phyloP scores from a whole-genome alignment of 2,329 filamentous ascomycete species.

The Cladosporium cucumerinum region DNA sequence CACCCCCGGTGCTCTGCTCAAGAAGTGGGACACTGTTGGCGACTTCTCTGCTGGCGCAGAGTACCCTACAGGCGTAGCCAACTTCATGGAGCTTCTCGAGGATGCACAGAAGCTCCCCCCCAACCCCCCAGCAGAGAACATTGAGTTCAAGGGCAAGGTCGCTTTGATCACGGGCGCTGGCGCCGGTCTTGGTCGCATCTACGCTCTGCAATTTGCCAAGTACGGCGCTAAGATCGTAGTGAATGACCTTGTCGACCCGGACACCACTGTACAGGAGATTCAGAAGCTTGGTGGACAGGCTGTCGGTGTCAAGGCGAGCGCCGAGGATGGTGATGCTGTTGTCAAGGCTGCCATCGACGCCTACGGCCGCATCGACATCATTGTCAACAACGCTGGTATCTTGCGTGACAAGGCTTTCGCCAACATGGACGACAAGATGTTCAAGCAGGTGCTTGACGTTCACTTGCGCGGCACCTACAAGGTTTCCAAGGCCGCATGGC shows the following conservation, averaged over 20 bases:
- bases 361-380: constrained; percentile 88
- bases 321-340: constrained; percentile 85
- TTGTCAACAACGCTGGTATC: constrained; percentile 98
- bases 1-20: constrained; percentile 81
- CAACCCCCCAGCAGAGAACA: constrained; percentile 67
- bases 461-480: constrained; percentile 95
- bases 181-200: constrained; percentile 85
- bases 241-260: constrained; percentile 92
- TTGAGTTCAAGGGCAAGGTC: constrained; percentile 81
- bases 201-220: constrained; percentile 83
- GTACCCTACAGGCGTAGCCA: constrained; percentile 78
- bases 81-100: constrained; percentile 84
- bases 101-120: constrained; percentile 73
- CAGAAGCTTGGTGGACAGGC: constrained; percentile 85
- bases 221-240: constrained; percentile 82
- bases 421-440: constrained; percentile 95
- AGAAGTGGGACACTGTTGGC: constrained; percentile 83
- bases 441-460: constrained; percentile 88
- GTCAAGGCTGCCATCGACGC: constrained; percentile 91
- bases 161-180: constrained; percentile 85
- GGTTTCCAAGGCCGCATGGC: constrained; percentile 95
- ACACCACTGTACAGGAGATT: constrained; percentile 88
- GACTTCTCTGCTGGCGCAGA: constrained; percentile 76
- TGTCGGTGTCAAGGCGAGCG: constrained; percentile 87
- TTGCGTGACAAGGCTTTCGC: constrained; percentile 95